Conservation (phyloP, 768 basidiomycete genomes). For the Naganishia antarctica region DNA sequence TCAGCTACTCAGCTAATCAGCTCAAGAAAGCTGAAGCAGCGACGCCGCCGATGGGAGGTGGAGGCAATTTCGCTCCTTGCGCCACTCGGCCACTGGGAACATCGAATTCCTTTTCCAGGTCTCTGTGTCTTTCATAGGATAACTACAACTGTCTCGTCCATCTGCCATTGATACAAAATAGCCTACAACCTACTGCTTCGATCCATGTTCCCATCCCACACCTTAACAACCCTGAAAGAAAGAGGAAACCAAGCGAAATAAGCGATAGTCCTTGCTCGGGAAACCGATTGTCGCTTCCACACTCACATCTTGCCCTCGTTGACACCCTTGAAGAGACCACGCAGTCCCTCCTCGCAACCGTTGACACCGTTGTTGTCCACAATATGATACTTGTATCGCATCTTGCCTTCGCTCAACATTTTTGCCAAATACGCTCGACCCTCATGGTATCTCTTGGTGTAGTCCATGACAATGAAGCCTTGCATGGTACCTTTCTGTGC, state of each 20-base stretch:
- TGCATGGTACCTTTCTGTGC: constrained; percentile 70
- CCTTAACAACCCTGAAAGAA: constrained; percentile 27
- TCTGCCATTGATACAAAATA: not conserved
- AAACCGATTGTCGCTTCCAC: too few relatives aligned
- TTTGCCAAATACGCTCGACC: constrained; percentile 39
- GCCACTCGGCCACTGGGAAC: too few relatives aligned
- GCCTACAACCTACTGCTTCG: constrained; percentile 15
- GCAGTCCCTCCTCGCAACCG: constrained; percentile 24
- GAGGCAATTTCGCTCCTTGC: too few relatives aligned
- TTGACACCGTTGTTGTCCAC: constrained; percentile 26
- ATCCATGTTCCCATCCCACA: constrained; percentile 27
- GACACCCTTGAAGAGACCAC: constrained; percentile 20
- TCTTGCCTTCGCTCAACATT: constrained; percentile 35
- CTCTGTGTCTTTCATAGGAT: too few relatives aligned
- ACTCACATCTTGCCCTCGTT: constrained; percentile 29
- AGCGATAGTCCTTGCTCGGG: too few relatives aligned
- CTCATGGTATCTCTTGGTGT: constrained; percentile 50
- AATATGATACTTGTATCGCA: constrained; percentile 41
- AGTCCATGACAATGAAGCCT: constrained; percentile 83
- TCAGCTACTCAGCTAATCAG: too few relatives aligned
- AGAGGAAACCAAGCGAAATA: too few relatives aligned
- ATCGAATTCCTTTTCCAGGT: not conserved
- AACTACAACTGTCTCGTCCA: too few relatives aligned
- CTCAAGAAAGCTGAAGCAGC: too few relatives aligned
- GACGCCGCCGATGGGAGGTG: too few relatives aligned